These are phyloP conservation scores for Coemansia sp. DNA, from an alignment of 192 early-diverging fungal species.

Conservation along the genomic window DNA sequence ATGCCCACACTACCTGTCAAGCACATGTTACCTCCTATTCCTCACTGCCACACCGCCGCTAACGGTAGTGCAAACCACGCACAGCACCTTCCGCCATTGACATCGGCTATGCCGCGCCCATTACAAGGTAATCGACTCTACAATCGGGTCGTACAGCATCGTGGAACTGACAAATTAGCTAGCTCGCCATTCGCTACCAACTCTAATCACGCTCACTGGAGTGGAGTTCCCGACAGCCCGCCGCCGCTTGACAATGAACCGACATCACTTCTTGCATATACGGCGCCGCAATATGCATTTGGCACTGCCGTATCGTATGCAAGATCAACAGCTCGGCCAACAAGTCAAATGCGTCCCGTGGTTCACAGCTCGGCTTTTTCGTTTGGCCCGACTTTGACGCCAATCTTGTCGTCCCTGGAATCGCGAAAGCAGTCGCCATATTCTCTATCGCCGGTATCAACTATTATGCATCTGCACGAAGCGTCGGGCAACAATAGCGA, in stretches of 20 bases:
- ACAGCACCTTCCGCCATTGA: constrained; percentile 14
- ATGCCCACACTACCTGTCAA: constrained; percentile 14
- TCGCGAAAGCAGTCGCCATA: constrained; percentile 27
- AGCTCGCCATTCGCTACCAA: background rate
- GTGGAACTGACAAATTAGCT: background rate
- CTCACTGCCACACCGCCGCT: constrained; percentile 8
- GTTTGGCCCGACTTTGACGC: constrained; percentile 14
- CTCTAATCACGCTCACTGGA: constrained; percentile 5
- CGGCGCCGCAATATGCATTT: constrained; percentile 13
- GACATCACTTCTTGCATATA: background rate
- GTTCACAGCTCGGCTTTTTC: background rate
- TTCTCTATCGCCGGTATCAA: constrained; percentile 35
- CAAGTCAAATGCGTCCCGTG: background rate
- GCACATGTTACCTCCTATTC: constrained; percentile 22
- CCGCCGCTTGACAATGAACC: constrained; percentile 12
- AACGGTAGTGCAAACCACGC: background rate
- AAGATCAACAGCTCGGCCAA: constrained; percentile 34
- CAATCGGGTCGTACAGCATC: background rate
- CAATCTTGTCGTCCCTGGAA: background rate
- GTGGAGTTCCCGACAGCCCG: constrained; percentile 10
- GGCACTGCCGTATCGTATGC: constrained; percentile 22
- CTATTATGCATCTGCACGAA: constrained; percentile 11
- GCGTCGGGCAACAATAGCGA: constrained; percentile 3
- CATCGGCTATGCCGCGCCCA: constrained; percentile 5
- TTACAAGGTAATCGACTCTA: constrained; percentile 3